Base-by-base conservation (phyloP, 192 early-diverging fungal species). In the Backusella westeae region DNA sequence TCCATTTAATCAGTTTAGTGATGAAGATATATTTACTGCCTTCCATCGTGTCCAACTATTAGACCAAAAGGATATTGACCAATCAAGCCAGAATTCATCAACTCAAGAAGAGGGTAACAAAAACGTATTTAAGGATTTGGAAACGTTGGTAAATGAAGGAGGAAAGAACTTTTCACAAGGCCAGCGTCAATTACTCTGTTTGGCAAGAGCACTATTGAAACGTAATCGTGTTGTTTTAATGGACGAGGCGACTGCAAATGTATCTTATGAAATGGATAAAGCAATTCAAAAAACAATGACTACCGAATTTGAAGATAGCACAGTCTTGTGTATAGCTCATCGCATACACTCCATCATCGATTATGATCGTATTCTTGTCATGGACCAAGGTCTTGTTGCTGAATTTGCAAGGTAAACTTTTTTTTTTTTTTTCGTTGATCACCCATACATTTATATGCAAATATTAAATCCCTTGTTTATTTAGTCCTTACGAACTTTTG, bases 1-100 rank as follows among this genome's bases (percentile, higher is more conserved):
- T 80, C 96, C 95, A 6, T 94, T 96, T 78, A 83, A 80, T 65
- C 91, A 94, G 79, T 90, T 90, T 78, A 83, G 82, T 38, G 96
- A 99, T 67, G 84, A 86, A 59, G 84, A 89, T n/a, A 81, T 98
- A 23, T 96, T 91, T 91, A 87, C 90, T 12, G 89, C 91, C 6
- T 87, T 99, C 38, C 82, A 85, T 52, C 83, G 94, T 7, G 94
- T 96, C 6, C 91, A 93, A 26, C 56, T 77, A n/a, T 34, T 76
- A 14, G 15, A 42, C 38, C 38, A 76, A 46, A 35, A 8, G 15
- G 46, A 26, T n/a, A 26, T 44, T n/a, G 46, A 49, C 19, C 46
- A 49, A 19, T n/a, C 1, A 49, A 49, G 19, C 17, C 6, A 49
- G 14, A 44, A 44, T 44, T 49, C 46, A 49, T 49, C 19, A n/a